phyloP scores from a whole-genome alignment of 2,329 filamentous ascomycete genomes.

The Fusarium fracticaudum region DNA sequence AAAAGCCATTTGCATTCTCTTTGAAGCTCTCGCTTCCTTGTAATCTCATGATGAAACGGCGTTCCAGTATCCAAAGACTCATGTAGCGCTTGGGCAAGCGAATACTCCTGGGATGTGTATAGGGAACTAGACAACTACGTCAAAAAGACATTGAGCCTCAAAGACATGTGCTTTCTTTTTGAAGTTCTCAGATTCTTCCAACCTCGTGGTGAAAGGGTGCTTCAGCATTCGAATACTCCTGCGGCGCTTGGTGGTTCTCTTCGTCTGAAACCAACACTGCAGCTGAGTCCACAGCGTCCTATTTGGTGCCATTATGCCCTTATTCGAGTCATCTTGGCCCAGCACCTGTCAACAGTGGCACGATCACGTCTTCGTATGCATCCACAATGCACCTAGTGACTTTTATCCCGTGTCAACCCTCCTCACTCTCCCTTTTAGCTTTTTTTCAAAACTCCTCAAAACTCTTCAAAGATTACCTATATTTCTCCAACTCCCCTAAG shows the following conservation, averaged over 20 bases:
- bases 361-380: too few species aligned
- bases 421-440: fast-evolving
- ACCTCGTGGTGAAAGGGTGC: fast-evolving
- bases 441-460: too few species aligned
- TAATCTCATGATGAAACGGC: fast-evolving
- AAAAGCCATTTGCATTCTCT: too few species aligned
- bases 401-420: fast-evolving
- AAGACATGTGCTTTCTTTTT: background rate
- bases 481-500: too few species aligned
- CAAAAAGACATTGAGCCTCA: background rate
- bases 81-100: fast-evolving
- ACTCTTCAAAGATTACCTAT: background rate
- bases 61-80: fast-evolving
- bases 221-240: fast-evolving
- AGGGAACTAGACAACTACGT: too few species aligned
- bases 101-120: background rate
- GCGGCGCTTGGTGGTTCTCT: fast-evolving
- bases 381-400: too few species aligned
- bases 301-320: background rate
- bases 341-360: background rate
- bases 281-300: too few species aligned
- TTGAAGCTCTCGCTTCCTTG: fast-evolving
- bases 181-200: fast-evolving
- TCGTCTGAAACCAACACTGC: too few species aligned
- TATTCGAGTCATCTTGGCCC: background rate